Base-by-base conservation (phyloP, 176 grass and related monocot species). In the Juncus inflexus region DNA sequence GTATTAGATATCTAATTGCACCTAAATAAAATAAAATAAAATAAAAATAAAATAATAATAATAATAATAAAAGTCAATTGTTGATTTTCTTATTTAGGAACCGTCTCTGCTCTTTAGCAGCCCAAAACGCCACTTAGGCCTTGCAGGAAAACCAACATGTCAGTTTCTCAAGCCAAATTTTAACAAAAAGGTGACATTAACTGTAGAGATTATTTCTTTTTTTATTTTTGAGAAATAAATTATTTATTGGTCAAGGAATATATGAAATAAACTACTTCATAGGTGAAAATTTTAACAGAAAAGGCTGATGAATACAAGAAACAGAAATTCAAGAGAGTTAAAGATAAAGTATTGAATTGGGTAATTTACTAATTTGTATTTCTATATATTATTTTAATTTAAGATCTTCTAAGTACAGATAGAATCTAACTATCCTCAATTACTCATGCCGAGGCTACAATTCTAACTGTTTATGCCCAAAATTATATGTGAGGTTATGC, bases 341-440 rank as follows among this genome's bases (percentile, higher is more conserved):
- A 89, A 73, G 80, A 92, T 73, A 99, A 89, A 78, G 86, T 92
- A 73, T 99, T 75, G 85, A 87, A 84, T 99, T 84, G 94, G 88
- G 88, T 99, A 89, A 82, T 75, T 72, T 79, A 47, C 12, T 57
- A 53, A 70, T 6, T 66, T 68, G 7, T 61, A 55, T 5, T 42
- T 14, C 14, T 54, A 28, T 28, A 28, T 59, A 37, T 64, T 72
- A 63, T 73, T 64, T 52, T 79, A 37, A 35, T 60, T 58, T 7
- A 50, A 50, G 39, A 15, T n/a, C 63, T 64, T 37, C 49, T 62
- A 35, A 9, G 43, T 28, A 28, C 19, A 28, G 19, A 28, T 28
- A 28, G 19, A 28, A 28, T 28, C 19, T 28, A 28, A 28, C 19
- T 28, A n/a, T n/a, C 1, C 19, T 28, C 19, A 28, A n/a, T n/a